Base-by-base conservation (phyloP, 305 asterid species). In the Plantago lanceolata region DNA sequence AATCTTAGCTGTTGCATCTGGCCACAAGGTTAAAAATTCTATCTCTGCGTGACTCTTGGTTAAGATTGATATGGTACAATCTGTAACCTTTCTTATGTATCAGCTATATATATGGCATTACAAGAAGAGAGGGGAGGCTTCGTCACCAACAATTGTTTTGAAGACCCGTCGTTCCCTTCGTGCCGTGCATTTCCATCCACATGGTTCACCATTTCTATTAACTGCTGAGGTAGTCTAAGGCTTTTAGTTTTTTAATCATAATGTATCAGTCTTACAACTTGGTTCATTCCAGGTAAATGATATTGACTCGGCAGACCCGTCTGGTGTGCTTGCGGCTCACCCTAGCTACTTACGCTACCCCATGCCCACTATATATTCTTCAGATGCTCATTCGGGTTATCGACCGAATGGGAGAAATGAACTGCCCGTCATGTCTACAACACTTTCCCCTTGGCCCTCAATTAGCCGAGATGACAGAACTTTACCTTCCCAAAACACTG, bases 101-200 rank as follows among this genome's bases (percentile, higher is more conserved):
- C 90, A 90, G 99, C 81, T 93, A 48, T 86, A 93, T 71, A 82
- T 88, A 74, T 90, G 99, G 99, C 89, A 87, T 76, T 93, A 93
- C 84, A 81, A 82, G 61, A 79, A 79, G 72, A 81, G 79, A 69
- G 96, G 88, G 54, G 97, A 90, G 65, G 72, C 92, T 69, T 84
- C 94, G 49, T 74, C 90, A 45, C 99, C 99, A 54, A 67, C 90
- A 43, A 79, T 90, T 64, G 76, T 93, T 69, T 83, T 93, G 18
- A 83, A 75, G 85, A 93, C 97, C 50, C 85, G 99, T 19, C 97
- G 96, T 66, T 93, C 99, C 20, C 90, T 93, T 20, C 90, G 96
- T 58, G 99, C 97, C 48, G 96, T 93, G 66, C 97, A 93, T 84
- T 93, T 90, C 77, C 99, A 87, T 59, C 99, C 99, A 2, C 84